phyloP scores from a whole-genome alignment of 352 stramenopile genomes.

The Globisporangium ultimum region DNA sequence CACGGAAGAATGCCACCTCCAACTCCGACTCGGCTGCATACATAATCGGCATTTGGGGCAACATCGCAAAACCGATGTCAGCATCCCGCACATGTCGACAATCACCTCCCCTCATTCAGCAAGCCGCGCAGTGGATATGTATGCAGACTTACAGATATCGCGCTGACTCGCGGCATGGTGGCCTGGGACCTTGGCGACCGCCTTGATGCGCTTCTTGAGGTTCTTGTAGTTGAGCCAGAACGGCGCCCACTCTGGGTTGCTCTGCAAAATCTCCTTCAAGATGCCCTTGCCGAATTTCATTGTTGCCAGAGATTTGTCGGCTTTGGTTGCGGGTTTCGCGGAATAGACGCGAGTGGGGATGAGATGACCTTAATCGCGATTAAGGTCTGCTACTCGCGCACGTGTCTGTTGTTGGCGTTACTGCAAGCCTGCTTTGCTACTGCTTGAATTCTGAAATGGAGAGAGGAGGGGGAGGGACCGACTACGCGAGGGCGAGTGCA shows the following conservation, averaged over 20 bases:
- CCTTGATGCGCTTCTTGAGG: slow-evolving; percentile 84
- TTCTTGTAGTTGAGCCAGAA: slow-evolving; percentile 89
- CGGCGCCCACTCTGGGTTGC: slow-evolving; percentile 77
- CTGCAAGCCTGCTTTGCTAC: no score
- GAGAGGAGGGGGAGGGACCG: no score
- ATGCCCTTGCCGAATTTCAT: slow-evolving; percentile 87
- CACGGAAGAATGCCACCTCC: slow-evolving; percentile 78
- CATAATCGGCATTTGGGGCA: background rate
- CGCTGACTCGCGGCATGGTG: slow-evolving; percentile 14
- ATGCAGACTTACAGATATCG: slow-evolving; percentile 36
- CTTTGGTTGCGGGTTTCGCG: no score
- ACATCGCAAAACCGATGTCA: background rate
- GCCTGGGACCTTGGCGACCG: slow-evolving; percentile 29
- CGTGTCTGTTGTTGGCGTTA: no score
- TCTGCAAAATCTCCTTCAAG: slow-evolving; percentile 64
- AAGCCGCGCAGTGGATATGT: no score
- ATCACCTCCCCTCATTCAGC: background rate
- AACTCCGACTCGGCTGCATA: slow-evolving; percentile 54
- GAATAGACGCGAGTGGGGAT: no score
- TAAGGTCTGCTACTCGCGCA: no score
- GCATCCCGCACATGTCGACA: background rate
- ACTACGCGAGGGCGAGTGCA: no score
- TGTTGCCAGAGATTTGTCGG: background rate
- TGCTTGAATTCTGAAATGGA: no score
- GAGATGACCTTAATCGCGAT: no score